Percentiles rank a stretch among this genome's conserved stretches.
phyloP scores from a whole-genome alignment of 345 rosid species.

The Salix brachista region DNA sequence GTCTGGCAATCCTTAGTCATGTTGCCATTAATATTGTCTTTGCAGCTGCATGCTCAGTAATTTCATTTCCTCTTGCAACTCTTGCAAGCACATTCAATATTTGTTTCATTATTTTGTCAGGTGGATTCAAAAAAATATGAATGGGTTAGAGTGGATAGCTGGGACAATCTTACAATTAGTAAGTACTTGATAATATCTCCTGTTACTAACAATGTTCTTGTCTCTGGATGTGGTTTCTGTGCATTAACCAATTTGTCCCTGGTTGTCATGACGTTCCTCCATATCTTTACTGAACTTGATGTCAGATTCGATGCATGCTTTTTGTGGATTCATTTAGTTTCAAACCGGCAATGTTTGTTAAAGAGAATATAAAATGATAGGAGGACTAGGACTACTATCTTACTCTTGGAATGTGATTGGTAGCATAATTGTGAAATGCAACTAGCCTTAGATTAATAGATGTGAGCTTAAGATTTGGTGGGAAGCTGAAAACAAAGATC shows the following conservation, averaged over 20 bases:
- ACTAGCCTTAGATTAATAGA: not conserved
- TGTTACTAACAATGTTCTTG: not conserved
- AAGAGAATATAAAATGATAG: not conserved
- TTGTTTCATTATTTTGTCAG: slow-evolving; percentile 38
- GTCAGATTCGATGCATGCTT: not conserved
- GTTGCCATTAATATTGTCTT: not conserved
- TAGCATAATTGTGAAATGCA: not conserved
- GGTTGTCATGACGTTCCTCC: not conserved
- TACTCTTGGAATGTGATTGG: not conserved
- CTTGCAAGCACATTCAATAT: not conserved
- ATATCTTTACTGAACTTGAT: not conserved
- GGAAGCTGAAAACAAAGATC: not conserved
- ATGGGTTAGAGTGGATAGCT: slow-evolving; percentile 70
- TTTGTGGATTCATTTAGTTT: not conserved
- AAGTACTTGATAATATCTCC: slow-evolving; percentile 16
- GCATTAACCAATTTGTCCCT: not conserved
- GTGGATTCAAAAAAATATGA: slow-evolving; percentile 39
- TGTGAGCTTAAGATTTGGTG: not conserved
- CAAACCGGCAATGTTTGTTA: not conserved
- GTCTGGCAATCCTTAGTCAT: not conserved
- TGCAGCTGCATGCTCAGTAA: not conserved
- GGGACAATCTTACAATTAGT: slow-evolving; percentile 56
- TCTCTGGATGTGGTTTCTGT: not conserved
- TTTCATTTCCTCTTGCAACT: not conserved
- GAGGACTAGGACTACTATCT: not conserved